Conservation (phyloP, 441 rosid species). For the Kokia cookei region DNA sequence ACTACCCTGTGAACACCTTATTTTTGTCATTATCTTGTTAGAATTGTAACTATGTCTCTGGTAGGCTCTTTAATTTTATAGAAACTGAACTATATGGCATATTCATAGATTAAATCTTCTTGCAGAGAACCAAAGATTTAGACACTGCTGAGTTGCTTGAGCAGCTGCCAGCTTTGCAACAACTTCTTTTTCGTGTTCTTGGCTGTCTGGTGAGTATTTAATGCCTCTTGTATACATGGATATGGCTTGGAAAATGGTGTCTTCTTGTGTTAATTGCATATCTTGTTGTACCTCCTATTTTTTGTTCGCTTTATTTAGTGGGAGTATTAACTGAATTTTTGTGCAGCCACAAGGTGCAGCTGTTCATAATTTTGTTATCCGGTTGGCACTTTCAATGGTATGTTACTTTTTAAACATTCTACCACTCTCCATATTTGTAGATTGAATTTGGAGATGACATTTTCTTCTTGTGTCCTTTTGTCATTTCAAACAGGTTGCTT, state of each 20-base stretch:
- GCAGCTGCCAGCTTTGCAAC: slow-evolving; percentile 88
- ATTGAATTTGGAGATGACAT: background rate
- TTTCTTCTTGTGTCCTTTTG: background rate
- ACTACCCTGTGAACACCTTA: background rate
- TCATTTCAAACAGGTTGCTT: slow-evolving; percentile 51
- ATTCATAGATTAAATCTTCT: slow-evolving; percentile 8
- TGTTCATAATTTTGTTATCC: slow-evolving; percentile 74
- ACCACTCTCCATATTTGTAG: background rate
- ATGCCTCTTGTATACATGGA: background rate
- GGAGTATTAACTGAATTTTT: slow-evolving; percentile 11
- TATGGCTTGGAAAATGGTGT: background rate
- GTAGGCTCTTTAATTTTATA: background rate
- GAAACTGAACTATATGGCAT: background rate
- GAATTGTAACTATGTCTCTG: background rate
- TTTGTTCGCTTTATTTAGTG: background rate
- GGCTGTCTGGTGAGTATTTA: slow-evolving; percentile 71
- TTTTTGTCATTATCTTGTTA: background rate
- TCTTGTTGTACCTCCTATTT: background rate
- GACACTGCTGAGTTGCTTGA: slow-evolving; percentile 83
- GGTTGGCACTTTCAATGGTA: slow-evolving; percentile 86
- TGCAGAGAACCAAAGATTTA: slow-evolving; percentile 86
- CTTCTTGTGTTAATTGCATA: background rate
- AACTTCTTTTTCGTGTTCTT: slow-evolving; percentile 88
- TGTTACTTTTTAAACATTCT: slow-evolving; percentile 15
- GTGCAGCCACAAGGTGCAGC: slow-evolving; percentile 95